Evolutionary conservation across 208 protist species (phyloP), one percentile per base, ranked within the genome.

Genomic region (Strigomonas galati): DNA sequence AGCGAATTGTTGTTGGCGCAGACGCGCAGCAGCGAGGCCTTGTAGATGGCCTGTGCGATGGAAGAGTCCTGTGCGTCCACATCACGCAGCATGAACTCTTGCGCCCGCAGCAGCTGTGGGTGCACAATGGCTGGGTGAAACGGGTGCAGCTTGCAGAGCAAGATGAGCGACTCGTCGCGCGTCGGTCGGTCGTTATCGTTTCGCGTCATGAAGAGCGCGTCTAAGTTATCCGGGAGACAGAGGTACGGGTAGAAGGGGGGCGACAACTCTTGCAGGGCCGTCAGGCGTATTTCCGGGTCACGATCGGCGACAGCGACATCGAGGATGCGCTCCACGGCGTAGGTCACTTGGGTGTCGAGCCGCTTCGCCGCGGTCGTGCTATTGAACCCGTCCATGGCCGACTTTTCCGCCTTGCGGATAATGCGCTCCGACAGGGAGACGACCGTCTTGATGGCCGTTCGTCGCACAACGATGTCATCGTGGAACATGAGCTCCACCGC

Each of bases 31-130:
- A 91, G 62, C 23, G 63, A 72, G 15, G 84, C 67, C 49, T 84
- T 83, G 64, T 85, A 81, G 52, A 92, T 83, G 30, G 84, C 75
- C 19, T 79, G 66, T n/a, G 87, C 88, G 1, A 96, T 79, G 12
- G 87, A 91, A 15, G 85, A 74, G 72, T 90, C 87, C 62, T 85
- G 82, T 17, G 81, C 75, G 17, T 87, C 82, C 32, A 96, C 74
- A 31, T 96, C 87, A n/a, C 79, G 74, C 60, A 96, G 66, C 80
- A 92, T 87, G 62, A 91, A 91, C 70, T 90, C 86, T 65, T 96
- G 85, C 27, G 80, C 56, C 1, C 74, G 80, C 40, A 87, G 65
- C 40, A 96, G 73, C 59, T 91, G 82, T 28, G 87, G 78, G 21
- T 87, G 73, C 10, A 96, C 80, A 53, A 82, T 84, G 24, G 67